Base-by-base conservation (phyloP, 176 grass and related monocot species). In the Calamus simplicifolius region DNA sequence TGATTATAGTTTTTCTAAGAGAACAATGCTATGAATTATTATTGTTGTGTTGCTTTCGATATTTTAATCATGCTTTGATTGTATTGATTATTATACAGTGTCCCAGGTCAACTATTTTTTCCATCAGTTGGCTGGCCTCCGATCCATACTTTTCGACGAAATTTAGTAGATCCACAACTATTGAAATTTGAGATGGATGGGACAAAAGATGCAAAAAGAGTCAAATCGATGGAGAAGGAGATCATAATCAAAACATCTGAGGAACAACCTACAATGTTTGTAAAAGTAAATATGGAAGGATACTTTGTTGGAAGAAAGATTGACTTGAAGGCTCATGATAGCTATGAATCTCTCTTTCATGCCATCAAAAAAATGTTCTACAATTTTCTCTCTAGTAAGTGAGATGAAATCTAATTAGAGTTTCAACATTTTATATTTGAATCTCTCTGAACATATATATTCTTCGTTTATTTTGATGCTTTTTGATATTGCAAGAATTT, bases 221-320 rank as follows among this genome's bases (percentile, higher is more conserved):
- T 4, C 16, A 62, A 57, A 29, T 14, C 14, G 5, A 60, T 3
- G 21, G 10, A 3, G 6, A 26, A 0, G 19, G 17, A 53, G 3
- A 6, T 8, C 4, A 26, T 0, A 53, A 6, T 15, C 19, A 67
- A 57, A 35, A 76, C 2, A 7, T 18, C 54, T 5, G 63, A 48
- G 27, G 14, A 19, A 17, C 73, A 51, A 48, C 54, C 51, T 18
- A 19, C 80, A 18, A 85, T 96, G 83, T 90, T 84, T 29, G 87
- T 89, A 7, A 96, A 96, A 73, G 92, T 96, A 13, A 79, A 96
- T 35, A 85, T 90, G 83, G 83, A 96, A 28, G 87, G 87, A 1
- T 73, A 64, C 57, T 4, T 54, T 0, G 68, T 97, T 21, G 83
- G 78, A 21, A 79, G 92, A 57, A 97, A 97, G 83, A 82, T 97